Conservation (phyloP, 768 basidiomycete genomes). For the Boletales sp. region DNA sequence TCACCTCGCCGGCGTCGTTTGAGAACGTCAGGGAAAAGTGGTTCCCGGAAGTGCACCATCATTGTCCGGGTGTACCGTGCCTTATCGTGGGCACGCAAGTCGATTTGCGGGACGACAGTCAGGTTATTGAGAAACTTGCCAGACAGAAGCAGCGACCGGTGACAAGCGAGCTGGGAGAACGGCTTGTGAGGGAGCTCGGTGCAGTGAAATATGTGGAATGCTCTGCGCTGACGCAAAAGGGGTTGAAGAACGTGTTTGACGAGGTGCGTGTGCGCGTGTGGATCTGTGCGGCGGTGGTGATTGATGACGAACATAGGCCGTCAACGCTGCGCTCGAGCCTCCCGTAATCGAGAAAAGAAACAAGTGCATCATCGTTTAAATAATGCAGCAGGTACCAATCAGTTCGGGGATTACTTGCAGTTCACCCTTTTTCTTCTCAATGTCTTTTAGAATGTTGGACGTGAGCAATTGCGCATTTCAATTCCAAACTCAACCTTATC, state of each 20-base stretch:
- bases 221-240: constrained; percentile 98
- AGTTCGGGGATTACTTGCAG: too few species aligned
- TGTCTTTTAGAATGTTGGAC: too few species aligned
- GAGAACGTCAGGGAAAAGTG: constrained; percentile 99
- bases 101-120: constrained; percentile 90
- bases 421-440: too few species aligned
- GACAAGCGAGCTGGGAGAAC: constrained; percentile 81
- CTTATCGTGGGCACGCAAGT: constrained; percentile 98
- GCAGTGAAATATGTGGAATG: constrained; percentile 99
- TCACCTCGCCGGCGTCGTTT: constrained; percentile 96
- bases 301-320: constrained; percentile 52
- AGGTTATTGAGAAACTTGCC: constrained; percentile 91
- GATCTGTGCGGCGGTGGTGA: background rate
- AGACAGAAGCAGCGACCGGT: constrained; percentile 97
- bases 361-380: constrained; percentile 84
- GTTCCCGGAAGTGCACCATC: constrained; percentile 99
- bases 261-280: constrained; percentile 61
- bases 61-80: constrained; percentile 98
- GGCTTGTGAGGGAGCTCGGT: constrained; percentile 94
- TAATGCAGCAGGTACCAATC: too few species aligned
- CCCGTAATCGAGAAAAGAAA: constrained; percentile 81
- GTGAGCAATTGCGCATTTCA: too few species aligned
- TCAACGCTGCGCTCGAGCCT: constrained; percentile 96
- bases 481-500: background rate
- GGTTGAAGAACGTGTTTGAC: constrained; percentile 99